Evolutionary conservation across 176 grass and related monocot genomes (phyloP).

Genomic region (Rhynchospora breviuscula): DNA sequence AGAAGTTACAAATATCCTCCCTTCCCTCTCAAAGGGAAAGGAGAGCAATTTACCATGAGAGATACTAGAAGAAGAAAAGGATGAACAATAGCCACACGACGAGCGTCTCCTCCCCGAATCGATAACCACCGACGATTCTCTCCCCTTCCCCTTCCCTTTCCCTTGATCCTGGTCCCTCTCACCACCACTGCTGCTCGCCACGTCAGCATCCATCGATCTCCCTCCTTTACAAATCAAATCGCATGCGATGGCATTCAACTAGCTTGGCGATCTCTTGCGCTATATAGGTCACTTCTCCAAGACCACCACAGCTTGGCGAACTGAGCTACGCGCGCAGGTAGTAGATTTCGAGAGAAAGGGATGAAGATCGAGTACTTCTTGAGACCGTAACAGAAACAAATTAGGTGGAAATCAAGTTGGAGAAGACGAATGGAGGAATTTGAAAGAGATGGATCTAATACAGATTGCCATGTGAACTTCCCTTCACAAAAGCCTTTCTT

Average conservation of each 20-base stretch:
- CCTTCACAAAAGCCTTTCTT: too few relatives aligned
- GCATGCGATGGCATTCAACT: not conserved
- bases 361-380: too few relatives aligned
- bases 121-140: not conserved
- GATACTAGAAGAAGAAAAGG: conserved; percentile 3
- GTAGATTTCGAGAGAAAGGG: too few relatives aligned
- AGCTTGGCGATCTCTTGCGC: not conserved
- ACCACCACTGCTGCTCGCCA: conserved; percentile 15
- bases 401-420: too few relatives aligned
- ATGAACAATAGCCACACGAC: conserved; percentile 20
- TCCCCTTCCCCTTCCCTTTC: not conserved
- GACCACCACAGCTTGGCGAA: too few relatives aligned
- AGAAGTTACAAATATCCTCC: not conserved
- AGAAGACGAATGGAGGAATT: too few relatives aligned
- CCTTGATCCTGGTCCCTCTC: not conserved
- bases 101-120: conserved; percentile 13
- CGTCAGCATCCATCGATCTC: not conserved
- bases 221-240: not conserved
- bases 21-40: not conserved
- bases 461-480: too few relatives aligned
- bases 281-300: too few relatives aligned
- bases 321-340: too few relatives aligned
- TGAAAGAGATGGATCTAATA: too few relatives aligned
- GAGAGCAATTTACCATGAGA: conserved; percentile 13
- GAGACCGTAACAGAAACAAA: too few relatives aligned